Evolutionary conservation across 805 yeast genomes (phyloP), one percentile per base, ranked within the genome.

Genomic region (Teunomyces cretensis): DNA sequence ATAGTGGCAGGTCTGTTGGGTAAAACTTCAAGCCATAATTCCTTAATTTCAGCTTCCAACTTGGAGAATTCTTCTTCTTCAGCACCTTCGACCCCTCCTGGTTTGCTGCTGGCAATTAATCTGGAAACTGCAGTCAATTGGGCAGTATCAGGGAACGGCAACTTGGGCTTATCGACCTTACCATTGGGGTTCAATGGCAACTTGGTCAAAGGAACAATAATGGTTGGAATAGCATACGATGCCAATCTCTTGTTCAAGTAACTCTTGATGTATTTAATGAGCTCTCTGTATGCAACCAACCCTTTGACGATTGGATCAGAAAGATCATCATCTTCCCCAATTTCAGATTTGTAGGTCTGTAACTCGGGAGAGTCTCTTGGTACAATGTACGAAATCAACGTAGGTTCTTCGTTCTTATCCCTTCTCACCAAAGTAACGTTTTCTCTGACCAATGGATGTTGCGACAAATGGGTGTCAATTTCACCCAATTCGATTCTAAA

Each of bases 401-500:
- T 84, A 37, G 96, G 95, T 66, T 94, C 99, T 63, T 87, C 92
- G 58, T 89, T 89, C 66, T 84, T 86, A 67, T 92, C 95, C 61
- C 94, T 86, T 60, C 92, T 81, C 13, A 94, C 98, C 46, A 94
- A 73, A 1, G 99, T 94, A 42, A 90, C 75, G 61, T 94, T 94
- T 67, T 94, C 97, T 64, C 98, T 83, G 41, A 94, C 96, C 51
- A 82, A 70, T 2, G 94, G 87, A 71, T 91, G 97, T 65, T 90
- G 96, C 11, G 97, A 90, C 50, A 94, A 80, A 62, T 94, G 96
- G 12, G 99, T 94, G 65, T 94, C 98, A 61, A 94, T 95, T 69
- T 94, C 99, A 48, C 99, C 99, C 45, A 94, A 76, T 70, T 94
- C 99, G 52, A 94, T 95, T 70, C 99, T 82, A 81, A 94, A 95